A percentile compares a stretch with the other conserved stretches of the same genome.
Conservation (phyloP, 495 filamentous ascomycete species). For the Penicillium lividum region DNA sequence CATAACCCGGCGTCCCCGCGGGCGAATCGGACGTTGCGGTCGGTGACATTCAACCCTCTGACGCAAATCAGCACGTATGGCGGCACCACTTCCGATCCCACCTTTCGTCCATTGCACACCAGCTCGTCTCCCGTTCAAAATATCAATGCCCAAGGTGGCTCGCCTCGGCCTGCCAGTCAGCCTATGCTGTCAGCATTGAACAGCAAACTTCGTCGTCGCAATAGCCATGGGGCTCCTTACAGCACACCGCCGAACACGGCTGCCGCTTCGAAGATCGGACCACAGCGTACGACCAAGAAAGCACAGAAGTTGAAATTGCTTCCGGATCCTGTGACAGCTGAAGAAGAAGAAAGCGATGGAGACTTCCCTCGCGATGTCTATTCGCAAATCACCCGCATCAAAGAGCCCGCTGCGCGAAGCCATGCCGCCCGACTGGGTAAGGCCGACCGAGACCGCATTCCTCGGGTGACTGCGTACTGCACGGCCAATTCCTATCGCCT, state of each 20-base stretch:
- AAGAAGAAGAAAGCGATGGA: slow-evolving; percentile 70
- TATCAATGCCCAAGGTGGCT: slow-evolving; percentile 32
- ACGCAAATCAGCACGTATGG: slow-evolving; percentile 60
- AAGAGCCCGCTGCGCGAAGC: slow-evolving; percentile 88
- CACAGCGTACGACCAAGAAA: slow-evolving; percentile 91
- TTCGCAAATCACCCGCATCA: slow-evolving; percentile 91
- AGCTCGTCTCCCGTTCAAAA: slow-evolving; percentile 40
- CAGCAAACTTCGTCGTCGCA: slow-evolving; percentile 80
- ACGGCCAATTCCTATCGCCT: slow-evolving; percentile 88
- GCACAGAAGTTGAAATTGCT: slow-evolving; percentile 95
- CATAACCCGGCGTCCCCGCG: slow-evolving; percentile 42
- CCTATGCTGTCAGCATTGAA: slow-evolving; percentile 82
- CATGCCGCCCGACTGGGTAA: slow-evolving; percentile 94
- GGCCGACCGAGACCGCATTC: slow-evolving; percentile 82
- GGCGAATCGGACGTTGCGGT: slow-evolving; percentile 50
- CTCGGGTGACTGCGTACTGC: slow-evolving; percentile 93
- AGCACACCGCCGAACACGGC: slow-evolving; percentile 42
- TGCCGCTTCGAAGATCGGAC: slow-evolving; percentile 77
- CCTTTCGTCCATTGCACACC: slow-evolving; percentile 45
- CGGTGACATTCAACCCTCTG: slow-evolving; percentile 70
- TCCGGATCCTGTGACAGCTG: slow-evolving; percentile 81
- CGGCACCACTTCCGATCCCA: slow-evolving; percentile 44
- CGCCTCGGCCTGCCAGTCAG: slow-evolving; percentile 46
- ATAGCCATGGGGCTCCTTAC: slow-evolving; percentile 72
- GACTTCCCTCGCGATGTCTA: slow-evolving; percentile 96